Evolutionary conservation across 2,329 filamentous ascomycete species (phyloP), one percentile per base, ranked within the genome.

Genomic region (Talaromyces sp.): DNA sequence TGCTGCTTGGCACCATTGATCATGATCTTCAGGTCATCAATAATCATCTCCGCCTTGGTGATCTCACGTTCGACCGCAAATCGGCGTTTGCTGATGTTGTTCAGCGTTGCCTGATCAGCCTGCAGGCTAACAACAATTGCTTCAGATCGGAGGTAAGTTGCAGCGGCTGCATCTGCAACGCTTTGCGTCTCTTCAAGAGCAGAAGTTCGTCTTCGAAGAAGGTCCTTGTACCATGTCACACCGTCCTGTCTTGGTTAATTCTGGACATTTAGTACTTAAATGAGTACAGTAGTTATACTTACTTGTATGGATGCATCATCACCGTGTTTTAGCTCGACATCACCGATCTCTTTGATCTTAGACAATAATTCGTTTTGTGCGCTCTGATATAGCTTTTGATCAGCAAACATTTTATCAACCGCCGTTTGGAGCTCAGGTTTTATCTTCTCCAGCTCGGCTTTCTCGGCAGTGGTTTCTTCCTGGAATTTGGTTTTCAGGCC

Each of bases 171-270:
- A 15, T 43, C 34, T 10, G 56, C 36, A 25, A 27, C 8, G 31
- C 13, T 11, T 11, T 38, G 31, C 0, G 56, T 3, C 11, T 29
- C 22, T 29, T 53, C 25, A 27, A 27, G 17, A 4, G 13, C 49
- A 15, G 49, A 53, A 27, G 13, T 53, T 6, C 22, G 49, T 53
- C 22, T 17, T 17, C 49, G 22, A 53, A 53, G 25, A 25, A 58
- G 31, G n/a, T 58, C 34, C 19, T 58, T 58, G 34, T 58, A 58
- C 56, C 19, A 58, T 58, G 19, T 27, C 11, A 40, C n/a, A 29
- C 56, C 56, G 22, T 4, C 36, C 56, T 58, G 27, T 8, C 13
- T 40, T 7, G 17, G 17, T 43, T 2, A 43, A 17, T n/a, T n/a
- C 5, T n/a, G 17, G 2, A 8, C 38, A 13, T 13, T 13, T 13